phyloP scores from a whole-genome alignment of 768 basidiomycete species.

The Kwoniella heveanensis region DNA sequence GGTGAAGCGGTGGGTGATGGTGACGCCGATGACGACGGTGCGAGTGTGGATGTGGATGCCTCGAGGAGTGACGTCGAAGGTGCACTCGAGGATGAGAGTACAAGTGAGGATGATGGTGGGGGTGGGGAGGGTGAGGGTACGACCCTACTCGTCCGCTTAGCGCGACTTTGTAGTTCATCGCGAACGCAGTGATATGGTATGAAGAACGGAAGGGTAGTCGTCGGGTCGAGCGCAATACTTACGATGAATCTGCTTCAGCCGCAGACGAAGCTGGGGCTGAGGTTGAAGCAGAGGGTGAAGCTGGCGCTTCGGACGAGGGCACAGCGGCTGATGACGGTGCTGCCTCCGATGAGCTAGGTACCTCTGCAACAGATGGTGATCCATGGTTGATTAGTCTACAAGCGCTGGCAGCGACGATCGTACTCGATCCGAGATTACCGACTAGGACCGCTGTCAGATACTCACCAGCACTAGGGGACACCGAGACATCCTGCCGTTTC shows the following conservation, averaged over 20 bases:
- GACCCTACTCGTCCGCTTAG: background rate
- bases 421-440: too few species aligned
- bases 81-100: background rate
- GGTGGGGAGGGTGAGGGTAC: background rate
- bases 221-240: background rate
- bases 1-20: too few species aligned
- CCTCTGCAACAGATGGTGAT: background rate
- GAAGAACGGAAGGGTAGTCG: too few species aligned
- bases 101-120: background rate
- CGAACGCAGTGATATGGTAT: too few species aligned
- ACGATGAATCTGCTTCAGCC: background rate
- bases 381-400: background rate
- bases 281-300: background rate
- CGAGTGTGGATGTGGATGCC: too few species aligned
- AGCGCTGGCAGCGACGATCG: too few species aligned
- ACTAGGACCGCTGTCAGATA: too few species aligned
- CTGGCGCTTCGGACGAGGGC: background rate
- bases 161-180: background rate
- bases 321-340: background rate
- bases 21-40: too few species aligned
- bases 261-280: constrained; percentile 2
- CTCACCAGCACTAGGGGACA: background rate
- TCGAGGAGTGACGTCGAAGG: background rate
- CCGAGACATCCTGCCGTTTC: background rate
- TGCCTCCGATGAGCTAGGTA: background rate